Conservation (phyloP, 208 protist species). For the Strigomonas culicis region DNA sequence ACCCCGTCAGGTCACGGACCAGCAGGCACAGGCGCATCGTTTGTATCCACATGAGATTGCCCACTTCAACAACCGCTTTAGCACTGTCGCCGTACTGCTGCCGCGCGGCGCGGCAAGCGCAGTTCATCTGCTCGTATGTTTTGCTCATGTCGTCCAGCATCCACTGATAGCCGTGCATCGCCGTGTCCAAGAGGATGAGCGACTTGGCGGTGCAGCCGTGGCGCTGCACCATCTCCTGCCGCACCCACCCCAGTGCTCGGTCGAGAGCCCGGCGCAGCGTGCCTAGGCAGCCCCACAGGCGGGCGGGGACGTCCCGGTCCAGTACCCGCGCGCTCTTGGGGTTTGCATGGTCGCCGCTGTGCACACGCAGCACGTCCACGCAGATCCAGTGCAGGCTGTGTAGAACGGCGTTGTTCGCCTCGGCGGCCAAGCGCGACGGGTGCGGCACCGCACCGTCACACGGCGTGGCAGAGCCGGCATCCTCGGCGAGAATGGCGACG, state of each 20-base stretch:
- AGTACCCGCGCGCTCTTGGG: conserved; percentile 25
- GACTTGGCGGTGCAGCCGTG: background rate
- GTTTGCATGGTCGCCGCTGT: conserved; percentile 22
- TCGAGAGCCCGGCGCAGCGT: conserved; percentile 54
- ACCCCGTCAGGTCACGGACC: conserved; percentile 39
- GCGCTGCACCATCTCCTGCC: conserved; percentile 10
- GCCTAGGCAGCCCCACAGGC: conserved; percentile 44
- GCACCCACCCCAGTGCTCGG: conserved; percentile 40
- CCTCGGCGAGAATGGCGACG: conserved; percentile 41
- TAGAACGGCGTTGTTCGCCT: conserved; percentile 64
- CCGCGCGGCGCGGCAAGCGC: conserved; percentile 22
- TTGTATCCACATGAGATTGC: conserved; percentile 44
- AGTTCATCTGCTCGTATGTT: conserved; percentile 44
- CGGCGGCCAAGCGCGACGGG: conserved; percentile 46
- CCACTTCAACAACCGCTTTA: conserved; percentile 39
- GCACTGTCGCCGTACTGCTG: conserved; percentile 38
- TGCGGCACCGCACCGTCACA: background rate
- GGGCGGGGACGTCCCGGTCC: conserved; percentile 48
- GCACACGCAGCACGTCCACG: conserved; percentile 42
- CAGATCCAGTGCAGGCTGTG: conserved; percentile 53
- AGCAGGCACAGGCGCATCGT: conserved; percentile 56
- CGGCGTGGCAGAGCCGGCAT: background rate
- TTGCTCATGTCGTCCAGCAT: conserved; percentile 16
- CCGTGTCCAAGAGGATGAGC: background rate
- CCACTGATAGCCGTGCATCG: background rate